Base-by-base conservation (phyloP, 768 basidiomycete genomes). In the Fistulinella prunicolor region DNA sequence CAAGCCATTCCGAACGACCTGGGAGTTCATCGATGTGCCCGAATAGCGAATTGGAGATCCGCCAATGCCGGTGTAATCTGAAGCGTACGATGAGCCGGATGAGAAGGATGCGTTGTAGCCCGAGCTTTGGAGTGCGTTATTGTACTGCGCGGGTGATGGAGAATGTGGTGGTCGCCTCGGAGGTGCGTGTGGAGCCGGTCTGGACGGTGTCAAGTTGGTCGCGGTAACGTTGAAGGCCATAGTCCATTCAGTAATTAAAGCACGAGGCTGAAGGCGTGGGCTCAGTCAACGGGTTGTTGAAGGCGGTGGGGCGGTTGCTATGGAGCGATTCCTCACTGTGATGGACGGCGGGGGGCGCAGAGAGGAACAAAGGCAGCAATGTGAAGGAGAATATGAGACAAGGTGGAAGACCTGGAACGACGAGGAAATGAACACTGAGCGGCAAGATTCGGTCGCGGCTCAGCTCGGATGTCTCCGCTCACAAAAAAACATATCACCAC, bases 21-120 rank as follows among this genome's bases (percentile, higher is more conserved):
- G 76, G 2, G 73, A 53, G 51, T 57, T 62, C 44, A 64, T 55
- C 42, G 62, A 47, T 21, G 56, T 46, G 30, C 72, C 69, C 5
- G 72, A 71, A 46, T 66, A 67, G 46, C 82, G 76, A 66, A 80
- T 78, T 23, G 89, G 89, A 2, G 87, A 85, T 38, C 81, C 89
- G 41, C 89, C 89, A 52, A 91, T 91, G 46, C 89, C 88, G 7
- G 84, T 79, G 68, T 89, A 89, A n/a, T 80, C 75, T 13, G 78
- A 60, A 19, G 75, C 71, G 63, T 86, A 86, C 4, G 84, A 78
- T 0, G 86, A 83, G 39, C 73, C 69, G 50, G 73, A 73, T 4
- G 79, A 73, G 58, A 83, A 83, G 1, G 83, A 78, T 2, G 79
- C 61, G 56, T 72, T 79, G 67, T 85, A 86, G 35, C 81, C 81